Evolutionary conservation across 2,329 filamentous ascomycete genomes (phyloP).

Genomic region (Diaporthe nobilis): DNA sequence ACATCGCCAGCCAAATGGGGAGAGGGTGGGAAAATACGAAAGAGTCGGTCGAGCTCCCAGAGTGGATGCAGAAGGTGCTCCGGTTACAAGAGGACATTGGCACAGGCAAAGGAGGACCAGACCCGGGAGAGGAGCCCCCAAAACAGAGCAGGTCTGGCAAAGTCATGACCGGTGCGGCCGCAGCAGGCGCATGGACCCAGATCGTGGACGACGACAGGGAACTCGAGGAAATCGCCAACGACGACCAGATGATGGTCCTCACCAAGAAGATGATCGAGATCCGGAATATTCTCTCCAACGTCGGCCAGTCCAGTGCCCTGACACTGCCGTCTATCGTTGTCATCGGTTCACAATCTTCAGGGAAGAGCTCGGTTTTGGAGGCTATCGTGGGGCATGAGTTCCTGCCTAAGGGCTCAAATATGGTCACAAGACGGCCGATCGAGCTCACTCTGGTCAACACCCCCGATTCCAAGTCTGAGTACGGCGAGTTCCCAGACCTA

Average conservation of each 20-base stretch:
- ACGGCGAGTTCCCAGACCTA: conserved; percentile 95
- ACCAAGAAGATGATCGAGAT: conserved; percentile 99
- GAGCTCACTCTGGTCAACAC: conserved; percentile 97
- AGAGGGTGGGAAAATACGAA: conserved; percentile 88
- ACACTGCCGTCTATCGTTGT: conserved; percentile 98
- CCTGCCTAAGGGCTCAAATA: conserved; percentile 96
- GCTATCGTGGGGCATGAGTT: conserved; percentile 99
- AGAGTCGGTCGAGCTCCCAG: conserved; percentile 74
- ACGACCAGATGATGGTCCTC: conserved; percentile 99
- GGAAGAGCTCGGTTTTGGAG: conserved; percentile 97
- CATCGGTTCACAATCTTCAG: conserved; percentile 97
- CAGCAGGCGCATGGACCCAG: conserved; percentile 74
- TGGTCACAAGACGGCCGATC: conserved; percentile 96
- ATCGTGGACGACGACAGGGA: conserved; percentile 74
- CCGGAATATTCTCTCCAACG: conserved; percentile 87
- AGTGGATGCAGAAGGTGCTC: conserved; percentile 85
- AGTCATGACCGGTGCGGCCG: conserved; percentile 76
- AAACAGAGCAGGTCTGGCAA: conserved; percentile 71
- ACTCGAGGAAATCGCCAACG: conserved; percentile 78
- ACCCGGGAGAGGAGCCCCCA: conserved; percentile 66
- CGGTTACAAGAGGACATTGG: conserved; percentile 72
- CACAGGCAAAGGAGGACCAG: conserved; percentile 63
- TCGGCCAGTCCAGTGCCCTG: conserved; percentile 91
- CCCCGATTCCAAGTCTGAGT: conserved; percentile 87
- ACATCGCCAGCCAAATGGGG: conserved; percentile 83